These are phyloP conservation scores for Hypoxylon intermedium DNA, from an alignment of 495 filamentous ascomycete species.

Conservation along the genomic window DNA sequence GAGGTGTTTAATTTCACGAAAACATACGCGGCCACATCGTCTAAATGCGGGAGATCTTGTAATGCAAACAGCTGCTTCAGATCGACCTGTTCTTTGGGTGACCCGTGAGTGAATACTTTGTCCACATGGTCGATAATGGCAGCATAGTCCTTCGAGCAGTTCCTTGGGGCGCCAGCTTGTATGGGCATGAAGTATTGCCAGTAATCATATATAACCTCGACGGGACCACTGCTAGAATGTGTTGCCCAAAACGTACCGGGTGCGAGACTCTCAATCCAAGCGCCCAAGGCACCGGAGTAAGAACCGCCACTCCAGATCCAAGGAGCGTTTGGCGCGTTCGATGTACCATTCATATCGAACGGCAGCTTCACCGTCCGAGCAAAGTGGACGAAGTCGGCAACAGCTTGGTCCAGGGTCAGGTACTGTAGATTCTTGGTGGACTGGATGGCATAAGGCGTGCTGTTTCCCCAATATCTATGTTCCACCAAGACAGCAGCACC, in stretches of 20 bases:
- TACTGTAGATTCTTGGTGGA: slow-evolving; percentile 64
- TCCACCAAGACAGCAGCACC: slow-evolving; percentile 63
- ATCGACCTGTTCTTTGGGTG: slow-evolving; percentile 46
- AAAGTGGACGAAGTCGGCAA: slow-evolving; percentile 66
- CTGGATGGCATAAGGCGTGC: slow-evolving; percentile 62
- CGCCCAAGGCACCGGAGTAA: slow-evolving; percentile 66
- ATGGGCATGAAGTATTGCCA: slow-evolving; percentile 69
- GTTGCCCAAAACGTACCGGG: slow-evolving; percentile 72
- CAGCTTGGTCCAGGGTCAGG: slow-evolving; percentile 63
- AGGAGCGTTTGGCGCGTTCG: slow-evolving; percentile 60
- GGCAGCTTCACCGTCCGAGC: slow-evolving; percentile 62
- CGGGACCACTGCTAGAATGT: slow-evolving; percentile 64
- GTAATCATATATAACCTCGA: slow-evolving; percentile 66
- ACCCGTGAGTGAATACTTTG: slow-evolving; percentile 49
- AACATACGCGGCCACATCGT: slow-evolving; percentile 62
- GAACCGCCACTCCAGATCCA: slow-evolving; percentile 70
- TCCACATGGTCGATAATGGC: slow-evolving; percentile 66
- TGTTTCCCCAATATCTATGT: slow-evolving; percentile 60
- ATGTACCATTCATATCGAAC: slow-evolving; percentile 59
- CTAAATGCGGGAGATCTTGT: slow-evolving; percentile 56
- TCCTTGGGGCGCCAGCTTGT: slow-evolving; percentile 64
- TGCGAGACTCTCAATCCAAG: slow-evolving; percentile 62
- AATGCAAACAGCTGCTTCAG: slow-evolving; percentile 66
- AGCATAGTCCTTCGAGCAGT: slow-evolving; percentile 65
- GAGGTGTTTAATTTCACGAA: not conserved